These are phyloP conservation scores for Stagonosporopsis rhizophila DNA, from an alignment of 2,329 filamentous ascomycete genomes.

Conservation along the genomic window DNA sequence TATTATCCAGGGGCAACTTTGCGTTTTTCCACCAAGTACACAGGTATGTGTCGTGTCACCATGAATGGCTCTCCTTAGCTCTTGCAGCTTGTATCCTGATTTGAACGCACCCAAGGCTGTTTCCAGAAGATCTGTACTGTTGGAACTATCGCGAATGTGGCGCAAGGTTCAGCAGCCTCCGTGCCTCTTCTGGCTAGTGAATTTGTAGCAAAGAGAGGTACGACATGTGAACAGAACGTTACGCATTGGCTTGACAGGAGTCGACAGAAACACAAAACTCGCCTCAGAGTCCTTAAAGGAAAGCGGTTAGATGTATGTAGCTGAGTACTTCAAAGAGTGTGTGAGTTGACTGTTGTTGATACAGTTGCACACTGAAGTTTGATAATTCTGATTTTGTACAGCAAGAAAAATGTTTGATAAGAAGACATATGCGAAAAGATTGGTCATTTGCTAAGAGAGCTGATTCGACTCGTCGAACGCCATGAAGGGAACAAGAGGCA, in stretches of 20 bases:
- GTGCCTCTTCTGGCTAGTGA: constrained; percentile 1
- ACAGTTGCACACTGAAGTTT: background rate
- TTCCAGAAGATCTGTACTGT: background rate
- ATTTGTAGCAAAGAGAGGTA: background rate
- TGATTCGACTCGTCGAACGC: constrained; percentile 1
- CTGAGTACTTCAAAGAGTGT: background rate
- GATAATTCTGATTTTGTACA: constrained; percentile 1
- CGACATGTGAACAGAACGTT: background rate
- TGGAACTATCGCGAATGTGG: background rate
- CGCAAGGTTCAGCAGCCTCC: background rate
- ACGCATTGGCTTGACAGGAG: background rate
- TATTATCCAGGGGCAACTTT: constrained; percentile 4
- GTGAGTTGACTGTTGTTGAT: background rate
- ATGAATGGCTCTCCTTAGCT: background rate
- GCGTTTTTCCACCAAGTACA: constrained; percentile 15
- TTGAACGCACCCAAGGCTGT: background rate
- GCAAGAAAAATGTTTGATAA: background rate
- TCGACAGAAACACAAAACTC: background rate
- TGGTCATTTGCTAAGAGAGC: constrained; percentile 1
- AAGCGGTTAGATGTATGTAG: background rate
- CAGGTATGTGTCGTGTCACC: background rate
- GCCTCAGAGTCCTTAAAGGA: background rate
- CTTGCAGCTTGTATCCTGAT: background rate
- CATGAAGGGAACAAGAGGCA: background rate
- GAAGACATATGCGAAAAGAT: background rate